These are phyloP conservation scores for Lepiota venenata DNA, from an alignment of 768 basidiomycete species.

Conservation along the genomic window DNA sequence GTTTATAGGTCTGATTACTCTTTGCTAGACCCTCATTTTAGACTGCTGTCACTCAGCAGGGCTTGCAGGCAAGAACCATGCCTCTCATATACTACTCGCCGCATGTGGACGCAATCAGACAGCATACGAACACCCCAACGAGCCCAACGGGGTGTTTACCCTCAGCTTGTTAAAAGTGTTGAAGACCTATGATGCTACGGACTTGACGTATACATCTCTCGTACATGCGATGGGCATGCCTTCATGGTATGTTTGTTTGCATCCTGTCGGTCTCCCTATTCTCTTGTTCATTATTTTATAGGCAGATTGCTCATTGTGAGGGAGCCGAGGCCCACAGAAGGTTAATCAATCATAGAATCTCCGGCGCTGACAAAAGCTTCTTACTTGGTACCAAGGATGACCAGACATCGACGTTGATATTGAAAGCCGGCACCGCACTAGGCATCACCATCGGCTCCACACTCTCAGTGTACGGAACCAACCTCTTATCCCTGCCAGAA, in stretches of 20 bases:
- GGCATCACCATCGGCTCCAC: conserved; percentile 26
- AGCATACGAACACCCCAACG: conserved; percentile 27
- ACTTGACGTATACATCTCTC: conserved; percentile 28
- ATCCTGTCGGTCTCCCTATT: not conserved
- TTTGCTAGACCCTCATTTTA: conserved; percentile 37
- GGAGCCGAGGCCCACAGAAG: conserved; percentile 28
- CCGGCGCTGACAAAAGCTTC: conserved; percentile 25
- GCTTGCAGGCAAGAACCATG: conserved; percentile 23
- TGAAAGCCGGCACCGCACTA: conserved; percentile 29
- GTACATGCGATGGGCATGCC: conserved; percentile 29
- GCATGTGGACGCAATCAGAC: conserved; percentile 26
- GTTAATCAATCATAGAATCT: conserved; percentile 26
- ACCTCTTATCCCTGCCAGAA: conserved; percentile 17
- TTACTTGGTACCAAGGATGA: conserved; percentile 19
- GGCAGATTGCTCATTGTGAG: too few relatives aligned
- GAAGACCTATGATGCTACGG: conserved; percentile 18
- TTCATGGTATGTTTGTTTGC: conserved; percentile 18
- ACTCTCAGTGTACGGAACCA: conserved; percentile 21
- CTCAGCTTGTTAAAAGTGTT: conserved; percentile 21
- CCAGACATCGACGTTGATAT: conserved; percentile 8
- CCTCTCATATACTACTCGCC: conserved; percentile 37
- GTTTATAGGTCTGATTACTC: not conserved
- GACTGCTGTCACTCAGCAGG: conserved; percentile 45
- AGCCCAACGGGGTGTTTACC: conserved; percentile 29
- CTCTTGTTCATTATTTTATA: conserved; percentile 5